A percentile compares a stretch with the other conserved stretches of the same genome.
phyloP scores from a whole-genome alignment of 2,329 filamentous ascomycete species.

The Chrysoporthe deuterocubensis region DNA sequence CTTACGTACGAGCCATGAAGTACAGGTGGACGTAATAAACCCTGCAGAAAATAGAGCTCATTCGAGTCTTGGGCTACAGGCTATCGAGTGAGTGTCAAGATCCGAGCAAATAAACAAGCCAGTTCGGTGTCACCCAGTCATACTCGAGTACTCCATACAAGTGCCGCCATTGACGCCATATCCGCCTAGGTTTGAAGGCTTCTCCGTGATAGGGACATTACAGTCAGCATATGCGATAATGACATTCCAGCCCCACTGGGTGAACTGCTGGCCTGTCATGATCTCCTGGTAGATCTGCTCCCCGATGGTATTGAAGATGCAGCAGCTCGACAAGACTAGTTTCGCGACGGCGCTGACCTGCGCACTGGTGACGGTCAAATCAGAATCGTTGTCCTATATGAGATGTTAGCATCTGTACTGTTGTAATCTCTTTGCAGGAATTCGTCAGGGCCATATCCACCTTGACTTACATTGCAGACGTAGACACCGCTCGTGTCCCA shows the following conservation, averaged over 20 bases:
- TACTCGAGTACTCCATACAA: neutral
- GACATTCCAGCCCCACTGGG: slow-evolving; percentile 24
- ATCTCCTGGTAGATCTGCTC: neutral
- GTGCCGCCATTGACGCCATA: slow-evolving; percentile 11
- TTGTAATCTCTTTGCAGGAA: neutral
- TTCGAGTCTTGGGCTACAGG: neutral
- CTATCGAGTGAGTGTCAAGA: neutral
- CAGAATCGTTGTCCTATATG: slow-evolving; percentile 7
- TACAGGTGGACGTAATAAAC: neutral
- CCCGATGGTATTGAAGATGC: slow-evolving; percentile 1
- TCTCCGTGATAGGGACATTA: neutral
- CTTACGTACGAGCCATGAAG: neutral
- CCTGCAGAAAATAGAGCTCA: neutral
- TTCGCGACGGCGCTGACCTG: neutral
- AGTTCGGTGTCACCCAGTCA: neutral
- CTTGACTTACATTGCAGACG: slow-evolving; percentile 21
- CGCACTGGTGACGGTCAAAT: slow-evolving; percentile 7
- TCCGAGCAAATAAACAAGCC: neutral
- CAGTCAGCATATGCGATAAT: slow-evolving; percentile 20
- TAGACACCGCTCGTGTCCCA: slow-evolving; percentile 24
- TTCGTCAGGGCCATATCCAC: neutral
- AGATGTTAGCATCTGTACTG: neutral
- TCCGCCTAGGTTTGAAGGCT: slow-evolving; percentile 12
- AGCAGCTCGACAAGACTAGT: slow-evolving; percentile 4
- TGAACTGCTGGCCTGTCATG: slow-evolving; percentile 24